Conservation (phyloP, 2,329 filamentous ascomycete genomes). For the Sporothrix euskadiensis region DNA sequence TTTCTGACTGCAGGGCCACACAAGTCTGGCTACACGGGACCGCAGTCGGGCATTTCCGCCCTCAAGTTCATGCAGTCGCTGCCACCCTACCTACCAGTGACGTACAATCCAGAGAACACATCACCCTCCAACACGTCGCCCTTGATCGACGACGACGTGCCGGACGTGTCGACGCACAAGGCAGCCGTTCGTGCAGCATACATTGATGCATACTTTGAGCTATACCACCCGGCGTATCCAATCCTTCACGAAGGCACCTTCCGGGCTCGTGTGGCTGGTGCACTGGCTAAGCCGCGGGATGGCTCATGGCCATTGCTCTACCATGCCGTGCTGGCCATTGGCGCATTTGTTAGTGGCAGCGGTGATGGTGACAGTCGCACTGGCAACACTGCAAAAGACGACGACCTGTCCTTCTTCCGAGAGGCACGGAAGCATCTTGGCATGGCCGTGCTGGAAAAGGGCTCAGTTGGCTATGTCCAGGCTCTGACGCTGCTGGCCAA, state of each 20-base stretch:
- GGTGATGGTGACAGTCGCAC: not conserved
- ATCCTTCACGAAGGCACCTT: conserved; percentile 25
- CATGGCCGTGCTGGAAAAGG: conserved; percentile 24
- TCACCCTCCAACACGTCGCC: not conserved
- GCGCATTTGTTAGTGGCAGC: conserved; percentile 16
- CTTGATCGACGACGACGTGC: not conserved
- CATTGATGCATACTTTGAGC: conserved; percentile 23
- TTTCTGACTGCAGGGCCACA: conserved; percentile 14
- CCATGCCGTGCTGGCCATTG: conserved; percentile 22
- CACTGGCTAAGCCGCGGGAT: conserved; percentile 19
- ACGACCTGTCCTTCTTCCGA: conserved; percentile 14
- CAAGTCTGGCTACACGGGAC: conserved; percentile 18
- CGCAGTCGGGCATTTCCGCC: conserved; percentile 21
- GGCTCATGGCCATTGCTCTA: conserved; percentile 17
- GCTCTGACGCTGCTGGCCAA: conserved; percentile 11
- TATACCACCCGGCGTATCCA: conserved; percentile 24
- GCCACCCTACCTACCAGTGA: conserved; percentile 6
- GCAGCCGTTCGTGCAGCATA: not conserved
- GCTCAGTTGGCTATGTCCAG: conserved; percentile 13
- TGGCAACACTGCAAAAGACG: not conserved
- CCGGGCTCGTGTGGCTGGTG: conserved; percentile 14
- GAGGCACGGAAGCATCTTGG: conserved; percentile 9
- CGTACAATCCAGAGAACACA: not conserved
- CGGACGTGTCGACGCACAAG: not conserved
- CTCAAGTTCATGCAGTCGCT: conserved; percentile 23